Evolutionary conservation across 495 filamentous ascomycete species (phyloP).

Genomic region (Tetracladium marchalianum): DNA sequence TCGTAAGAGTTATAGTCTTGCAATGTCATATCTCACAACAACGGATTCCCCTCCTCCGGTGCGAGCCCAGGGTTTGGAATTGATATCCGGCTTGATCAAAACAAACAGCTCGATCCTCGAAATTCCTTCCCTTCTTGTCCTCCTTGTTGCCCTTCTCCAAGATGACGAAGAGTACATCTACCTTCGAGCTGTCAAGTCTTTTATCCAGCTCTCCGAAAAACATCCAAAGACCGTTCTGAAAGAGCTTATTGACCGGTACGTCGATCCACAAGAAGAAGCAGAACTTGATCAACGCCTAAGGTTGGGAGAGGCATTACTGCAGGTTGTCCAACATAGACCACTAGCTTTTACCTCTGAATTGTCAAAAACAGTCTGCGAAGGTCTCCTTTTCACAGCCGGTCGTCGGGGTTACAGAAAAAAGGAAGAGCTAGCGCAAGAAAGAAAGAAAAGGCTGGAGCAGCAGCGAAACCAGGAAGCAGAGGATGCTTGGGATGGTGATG

Average conservation of each 20-base stretch:
- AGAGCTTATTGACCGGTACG: constrained; percentile 59
- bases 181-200: constrained; percentile 56
- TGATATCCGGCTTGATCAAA: constrained; percentile 54
- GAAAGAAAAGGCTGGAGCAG: constrained; percentile 33
- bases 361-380: constrained; percentile 45
- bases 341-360: constrained; percentile 49
- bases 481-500: constrained; percentile 43
- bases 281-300: constrained; percentile 57
- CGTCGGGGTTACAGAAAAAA: constrained; percentile 47
- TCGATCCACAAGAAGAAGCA: constrained; percentile 48
- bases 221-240: constrained; percentile 58
- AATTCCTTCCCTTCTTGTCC: constrained; percentile 53
- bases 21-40: constrained; percentile 59
- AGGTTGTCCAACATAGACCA: constrained; percentile 57
- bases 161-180: constrained; percentile 71
- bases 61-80: constrained; percentile 65
- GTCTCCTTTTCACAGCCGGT: constrained; percentile 56
- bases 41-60: constrained; percentile 63
- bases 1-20: constrained; percentile 59
- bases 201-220: constrained; percentile 51
- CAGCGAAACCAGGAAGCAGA: constrained; percentile 39
- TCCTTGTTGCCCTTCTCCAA: constrained; percentile 56
- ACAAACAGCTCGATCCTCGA: constrained; percentile 56
- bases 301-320: constrained; percentile 63
- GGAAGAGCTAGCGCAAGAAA: constrained; percentile 40